phyloP scores from a whole-genome alignment of 306 rosid genomes.

The Purshia tridentata region DNA sequence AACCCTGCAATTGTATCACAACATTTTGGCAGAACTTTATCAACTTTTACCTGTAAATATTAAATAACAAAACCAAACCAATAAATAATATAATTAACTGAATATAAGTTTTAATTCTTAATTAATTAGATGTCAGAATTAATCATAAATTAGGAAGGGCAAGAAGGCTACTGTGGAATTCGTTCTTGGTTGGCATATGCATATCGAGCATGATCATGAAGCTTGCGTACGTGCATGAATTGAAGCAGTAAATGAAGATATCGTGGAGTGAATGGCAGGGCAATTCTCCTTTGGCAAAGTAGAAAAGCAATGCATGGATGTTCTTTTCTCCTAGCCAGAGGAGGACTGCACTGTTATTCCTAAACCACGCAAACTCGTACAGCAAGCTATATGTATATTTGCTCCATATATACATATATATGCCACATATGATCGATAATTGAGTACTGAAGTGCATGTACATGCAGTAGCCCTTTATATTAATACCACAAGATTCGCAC shows the following conservation, averaged over 20 bases:
- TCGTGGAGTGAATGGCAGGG: slow-evolving; percentile 8
- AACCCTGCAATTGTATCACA: background rate
- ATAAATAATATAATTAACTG: background rate
- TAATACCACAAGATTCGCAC: background rate
- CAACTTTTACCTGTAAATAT: background rate
- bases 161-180: too few species aligned
- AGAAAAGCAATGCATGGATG: background rate
- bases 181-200: too few species aligned
- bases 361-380: background rate
- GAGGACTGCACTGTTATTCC: slow-evolving; percentile 14
- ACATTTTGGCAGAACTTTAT: background rate
- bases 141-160: too few species aligned
- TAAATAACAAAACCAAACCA: background rate
- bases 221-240: too few species aligned
- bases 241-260: too few species aligned
- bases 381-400: background rate
- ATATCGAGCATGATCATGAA: too few species aligned
- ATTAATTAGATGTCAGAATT: too few species aligned
- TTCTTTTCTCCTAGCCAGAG: background rate
- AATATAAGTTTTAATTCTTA: too few species aligned
- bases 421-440: too few species aligned
- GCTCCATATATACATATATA: background rate
- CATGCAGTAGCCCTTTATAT: background rate
- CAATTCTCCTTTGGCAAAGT: slow-evolving; percentile 19
- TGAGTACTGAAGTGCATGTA: background rate